Base-by-base conservation (phyloP, 1,284 basidiomycete genomes). In the Rhodofomes roseus region DNA sequence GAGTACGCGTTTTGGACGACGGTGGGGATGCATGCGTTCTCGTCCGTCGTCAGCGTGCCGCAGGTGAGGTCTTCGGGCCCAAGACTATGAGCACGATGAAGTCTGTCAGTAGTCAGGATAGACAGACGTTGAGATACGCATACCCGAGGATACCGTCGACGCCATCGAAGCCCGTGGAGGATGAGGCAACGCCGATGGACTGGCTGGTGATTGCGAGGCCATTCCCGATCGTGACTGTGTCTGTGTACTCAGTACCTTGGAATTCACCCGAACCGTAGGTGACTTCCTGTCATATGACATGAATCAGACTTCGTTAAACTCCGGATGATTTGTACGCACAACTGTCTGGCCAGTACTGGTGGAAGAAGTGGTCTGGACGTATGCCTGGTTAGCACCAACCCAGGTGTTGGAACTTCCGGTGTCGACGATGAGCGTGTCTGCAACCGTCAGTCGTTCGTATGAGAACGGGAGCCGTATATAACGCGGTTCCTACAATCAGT, bases 331-430 rank as follows among this genome's bases (percentile, higher is more conserved):
- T 31, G 41, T 20, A n/a, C 31, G 22, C 58, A 68, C 68, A 18
- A 70, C 60, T 29, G 57, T 53, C 18, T 67, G 56, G 29, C 64
- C 66, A 6, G 69, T 70, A 40, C 62, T 62, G 20, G 51, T 54
- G 58, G 81, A 82, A 54, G 81, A 81, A 62, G 71, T 74, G 1
- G 85, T 86, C 60, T 62, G 48, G 16, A 69, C 69, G 63, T 83
- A 87, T 1, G 70, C 14, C 20, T 59, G 70, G 20, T 36, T 62
- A 12, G 84, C 82, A 25, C 85, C 85, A 50, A 87, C 73, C 86
- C 86, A 88, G 7, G 85, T 88, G 73, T 86, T 86, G 23, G 85
- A 85, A 56, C 69, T 70, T n/a, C 71, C 71, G 2, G 69, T 70
- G 44, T 72, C 71, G 40, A 71, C 61, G 51, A 72, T 63, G 29